These are phyloP conservation scores for Pestalotiopsis sp. DNA, from an alignment of 2,329 filamentous ascomycete species.

Conservation along the genomic window DNA sequence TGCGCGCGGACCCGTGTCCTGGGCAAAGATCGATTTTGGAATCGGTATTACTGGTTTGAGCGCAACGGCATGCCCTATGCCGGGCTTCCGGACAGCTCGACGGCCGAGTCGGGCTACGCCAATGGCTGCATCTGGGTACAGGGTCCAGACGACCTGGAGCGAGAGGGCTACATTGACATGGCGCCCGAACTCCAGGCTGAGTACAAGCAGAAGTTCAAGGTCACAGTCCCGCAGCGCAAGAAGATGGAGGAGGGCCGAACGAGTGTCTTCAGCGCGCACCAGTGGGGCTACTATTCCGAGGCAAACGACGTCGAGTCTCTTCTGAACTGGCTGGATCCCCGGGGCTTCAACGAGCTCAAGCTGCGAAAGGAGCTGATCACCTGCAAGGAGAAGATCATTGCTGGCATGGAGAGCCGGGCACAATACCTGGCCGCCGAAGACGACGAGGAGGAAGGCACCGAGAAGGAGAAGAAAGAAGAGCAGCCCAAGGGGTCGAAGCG, in stretches of 20 bases:
- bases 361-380: constrained; percentile 82
- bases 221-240: constrained; percentile 86
- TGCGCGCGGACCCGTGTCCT: constrained; percentile 87
- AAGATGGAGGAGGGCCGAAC: constrained; percentile 81
- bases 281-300: constrained; percentile 93
- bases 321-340: constrained; percentile 84
- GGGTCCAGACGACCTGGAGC: constrained; percentile 87
- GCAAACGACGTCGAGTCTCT: constrained; percentile 76
- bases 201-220: constrained; percentile 75
- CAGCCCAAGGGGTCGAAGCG: constrained; percentile 34
- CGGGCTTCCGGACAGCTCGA: constrained; percentile 85
- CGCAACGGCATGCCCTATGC: constrained; percentile 96
- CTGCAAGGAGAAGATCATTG: constrained; percentile 75
- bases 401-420: constrained; percentile 79
- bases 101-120: constrained; percentile 82
- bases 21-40: constrained; percentile 96
- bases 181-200: constrained; percentile 69
- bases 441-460: constrained; percentile 36
- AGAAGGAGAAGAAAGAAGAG: constrained; percentile 36
- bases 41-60: constrained; percentile 99
- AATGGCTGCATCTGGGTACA: constrained; percentile 97
- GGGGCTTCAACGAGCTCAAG: constrained; percentile 83
- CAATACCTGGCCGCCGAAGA: constrained; percentile 64
- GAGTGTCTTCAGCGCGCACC: constrained; percentile 71
- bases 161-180: constrained; percentile 83